Conservation (phyloP, 2,329 filamentous ascomycete species). For the Botryotinia narcissicola region DNA sequence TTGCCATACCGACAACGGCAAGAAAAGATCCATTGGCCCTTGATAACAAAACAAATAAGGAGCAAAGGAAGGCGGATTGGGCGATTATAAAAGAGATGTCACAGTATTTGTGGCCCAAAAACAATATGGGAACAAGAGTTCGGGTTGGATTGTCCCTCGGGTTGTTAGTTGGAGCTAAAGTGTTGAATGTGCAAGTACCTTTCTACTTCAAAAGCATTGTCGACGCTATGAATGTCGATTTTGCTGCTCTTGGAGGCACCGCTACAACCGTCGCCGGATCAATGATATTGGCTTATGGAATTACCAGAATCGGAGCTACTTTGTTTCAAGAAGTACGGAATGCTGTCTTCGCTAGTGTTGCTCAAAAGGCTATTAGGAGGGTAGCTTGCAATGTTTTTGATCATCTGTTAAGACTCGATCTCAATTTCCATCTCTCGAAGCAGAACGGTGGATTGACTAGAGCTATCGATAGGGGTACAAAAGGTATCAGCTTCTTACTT, state of each 20-base stretch:
- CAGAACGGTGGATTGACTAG: slow-evolving; percentile 93
- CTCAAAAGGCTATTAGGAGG: slow-evolving; percentile 89
- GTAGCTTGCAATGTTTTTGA: slow-evolving; percentile 92
- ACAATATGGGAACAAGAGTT: slow-evolving; percentile 76
- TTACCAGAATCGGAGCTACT: slow-evolving; percentile 82
- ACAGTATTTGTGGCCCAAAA: slow-evolving; percentile 92
- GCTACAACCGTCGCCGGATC: slow-evolving; percentile 85
- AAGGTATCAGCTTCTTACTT: slow-evolving; percentile 94
- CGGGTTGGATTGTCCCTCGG: slow-evolving; percentile 82
- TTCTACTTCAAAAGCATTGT: slow-evolving; percentile 99
- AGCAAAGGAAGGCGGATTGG: slow-evolving; percentile 97
- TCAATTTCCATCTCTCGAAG: slow-evolving; percentile 89
- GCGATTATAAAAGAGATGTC: slow-evolving; percentile 98
- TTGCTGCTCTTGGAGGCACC: slow-evolving; percentile 80
- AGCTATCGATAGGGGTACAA: slow-evolving; percentile 94
- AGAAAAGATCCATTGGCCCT: slow-evolving; percentile 58
- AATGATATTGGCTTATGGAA: slow-evolving; percentile 91
- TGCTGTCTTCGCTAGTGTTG: slow-evolving; percentile 93
- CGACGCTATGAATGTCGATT: slow-evolving; percentile 95
- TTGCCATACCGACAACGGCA: slow-evolving; percentile 23
- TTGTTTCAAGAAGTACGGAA: slow-evolving; percentile 93
- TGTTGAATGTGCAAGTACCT: slow-evolving; percentile 94
- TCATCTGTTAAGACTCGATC: slow-evolving; percentile 81
- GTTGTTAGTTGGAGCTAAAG: slow-evolving; percentile 84
- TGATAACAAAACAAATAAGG: slow-evolving; percentile 68